Percentiles rank a stretch among this genome's conserved stretches.
Evolutionary conservation across 1,139 yeast species (phyloP).

Genomic region (Saccharomyces hybrid): DNA sequence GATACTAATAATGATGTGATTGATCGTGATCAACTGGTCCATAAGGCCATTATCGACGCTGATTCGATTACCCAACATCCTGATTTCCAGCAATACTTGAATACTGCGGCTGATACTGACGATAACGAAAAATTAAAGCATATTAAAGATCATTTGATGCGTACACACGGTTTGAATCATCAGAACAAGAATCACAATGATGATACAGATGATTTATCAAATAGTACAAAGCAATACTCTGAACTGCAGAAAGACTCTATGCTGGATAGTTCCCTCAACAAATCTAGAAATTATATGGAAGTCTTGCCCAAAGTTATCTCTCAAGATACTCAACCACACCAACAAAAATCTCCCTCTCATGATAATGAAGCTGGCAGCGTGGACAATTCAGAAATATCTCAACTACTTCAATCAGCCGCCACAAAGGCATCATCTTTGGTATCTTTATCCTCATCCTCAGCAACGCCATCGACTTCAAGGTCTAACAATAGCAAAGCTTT

Average conservation of each 20-base stretch:
- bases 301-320: slow-evolving; percentile 5
- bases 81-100: slow-evolving; percentile 40
- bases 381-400: slow-evolving; percentile 1
- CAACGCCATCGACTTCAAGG: slow-evolving; percentile 17
- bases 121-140: neutral
- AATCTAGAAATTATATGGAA: slow-evolving; percentile 2
- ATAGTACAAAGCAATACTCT: neutral
- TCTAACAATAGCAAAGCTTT: slow-evolving; percentile 32
- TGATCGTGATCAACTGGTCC: slow-evolving; percentile 55
- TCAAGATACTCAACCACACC: slow-evolving; percentile 18
- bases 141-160: neutral
- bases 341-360: neutral
- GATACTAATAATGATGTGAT: slow-evolving; percentile 4
- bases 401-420: slow-evolving; percentile 27
- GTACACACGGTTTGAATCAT: neutral
- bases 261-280: neutral
- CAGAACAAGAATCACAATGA: neutral
- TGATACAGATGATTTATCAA: neutral
- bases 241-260: slow-evolving; percentile 1
- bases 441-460: slow-evolving; percentile 3
- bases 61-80: slow-evolving; percentile 50
- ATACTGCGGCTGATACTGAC: slow-evolving; percentile 27
- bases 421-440: slow-evolving; percentile 28
- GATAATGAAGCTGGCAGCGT: neutral
- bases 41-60: slow-evolving; percentile 62